phyloP scores from a whole-genome alignment of 805 yeast species.

The Candida endomychidarum region DNA sequence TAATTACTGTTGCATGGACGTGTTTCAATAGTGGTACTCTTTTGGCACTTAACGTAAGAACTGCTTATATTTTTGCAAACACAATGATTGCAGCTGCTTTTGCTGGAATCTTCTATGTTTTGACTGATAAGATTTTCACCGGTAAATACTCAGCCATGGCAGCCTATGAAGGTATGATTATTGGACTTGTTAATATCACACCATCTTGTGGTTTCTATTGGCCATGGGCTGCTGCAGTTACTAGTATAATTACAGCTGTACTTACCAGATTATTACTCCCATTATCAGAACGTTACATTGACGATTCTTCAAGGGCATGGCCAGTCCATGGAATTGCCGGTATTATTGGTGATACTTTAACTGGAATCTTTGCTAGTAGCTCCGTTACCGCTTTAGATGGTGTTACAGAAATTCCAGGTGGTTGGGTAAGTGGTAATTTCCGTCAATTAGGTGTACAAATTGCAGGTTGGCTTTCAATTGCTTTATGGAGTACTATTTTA shows the following conservation, averaged over 20 bases:
- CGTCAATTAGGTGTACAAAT: constrained; percentile 47
- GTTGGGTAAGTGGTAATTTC: constrained; percentile 48
- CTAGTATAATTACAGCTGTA: constrained; percentile 39
- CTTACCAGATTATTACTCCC: constrained; percentile 35
- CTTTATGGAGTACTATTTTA: constrained; percentile 46
- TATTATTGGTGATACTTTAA: constrained; percentile 40
- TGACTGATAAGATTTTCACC: constrained; percentile 40
- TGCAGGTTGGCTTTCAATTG: constrained; percentile 42
- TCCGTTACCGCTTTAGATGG: constrained; percentile 46
- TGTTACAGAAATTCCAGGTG: constrained; percentile 43
- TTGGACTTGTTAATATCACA: constrained; percentile 47
- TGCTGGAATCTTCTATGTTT: constrained; percentile 46
- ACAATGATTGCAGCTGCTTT: constrained; percentile 53
- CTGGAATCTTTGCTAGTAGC: constrained; percentile 47
- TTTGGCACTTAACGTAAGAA: constrained; percentile 38
- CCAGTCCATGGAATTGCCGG: constrained; percentile 52
- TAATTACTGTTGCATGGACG: constrained; percentile 51
- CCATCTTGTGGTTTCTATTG: constrained; percentile 48
- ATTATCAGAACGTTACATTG: constrained; percentile 41
- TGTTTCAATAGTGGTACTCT: constrained; percentile 50
- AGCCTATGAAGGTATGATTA: constrained; percentile 48
- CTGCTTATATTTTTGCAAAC: constrained; percentile 47
- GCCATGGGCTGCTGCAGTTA: constrained; percentile 48
- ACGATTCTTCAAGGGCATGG: constrained; percentile 47
- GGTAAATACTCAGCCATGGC: constrained; percentile 43